Evolutionary conservation across 108 stramenopile genomes (phyloP), one percentile per base, ranked within the genome.

Genomic region (Stephanodiscus triporus): DNA sequence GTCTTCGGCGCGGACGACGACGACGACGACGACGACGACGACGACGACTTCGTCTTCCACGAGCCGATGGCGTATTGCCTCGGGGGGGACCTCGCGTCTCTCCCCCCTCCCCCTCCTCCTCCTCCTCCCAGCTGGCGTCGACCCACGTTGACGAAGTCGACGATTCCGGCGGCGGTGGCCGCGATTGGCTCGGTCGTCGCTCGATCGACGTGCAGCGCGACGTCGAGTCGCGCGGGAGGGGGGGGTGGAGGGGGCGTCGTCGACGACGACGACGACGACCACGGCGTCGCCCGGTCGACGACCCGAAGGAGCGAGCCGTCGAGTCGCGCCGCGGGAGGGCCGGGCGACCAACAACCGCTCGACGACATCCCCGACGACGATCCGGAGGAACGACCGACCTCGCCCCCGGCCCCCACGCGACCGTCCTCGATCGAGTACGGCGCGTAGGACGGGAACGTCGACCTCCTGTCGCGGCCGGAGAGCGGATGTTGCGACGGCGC

Each of bases 31-130:
- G 19, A 20, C n/a, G 51, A 17, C 27, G 8, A 26, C 19, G n/a
- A 29, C 11, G 38, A 38, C 13, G 60, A 42, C 5, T 23, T 7
- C 48, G 16, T 23, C 20, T 43, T 42, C 60, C 60, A 61, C 37
- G 60, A 37, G 8, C 60, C 60, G 36, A 61, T 42, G n/a, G n/a
- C 36, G 20, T 61, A 61, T 19, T 20, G 36, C 30, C 17, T 40
- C 16, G 27, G 60, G 60, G 36, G 37, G 36, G 40, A 43, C 9
- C 40, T 22, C 7, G 6, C 17, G 32, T 11, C 58, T 14, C n/a
- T n/a, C n/a, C n/a, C n/a, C n/a, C n/a, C n/a, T n/a, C n/a, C n/a
- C n/a, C n/a, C n/a, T n/a, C n/a, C n/a, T n/a, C n/a, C n/a, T n/a
- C n/a, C n/a, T n/a, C n/a, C n/a, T n/a, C n/a, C n/a, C n/a, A n/a